Evolutionary conservation across 352 stramenopile genomes (phyloP).

Genomic region (Globisporangium solare): DNA sequence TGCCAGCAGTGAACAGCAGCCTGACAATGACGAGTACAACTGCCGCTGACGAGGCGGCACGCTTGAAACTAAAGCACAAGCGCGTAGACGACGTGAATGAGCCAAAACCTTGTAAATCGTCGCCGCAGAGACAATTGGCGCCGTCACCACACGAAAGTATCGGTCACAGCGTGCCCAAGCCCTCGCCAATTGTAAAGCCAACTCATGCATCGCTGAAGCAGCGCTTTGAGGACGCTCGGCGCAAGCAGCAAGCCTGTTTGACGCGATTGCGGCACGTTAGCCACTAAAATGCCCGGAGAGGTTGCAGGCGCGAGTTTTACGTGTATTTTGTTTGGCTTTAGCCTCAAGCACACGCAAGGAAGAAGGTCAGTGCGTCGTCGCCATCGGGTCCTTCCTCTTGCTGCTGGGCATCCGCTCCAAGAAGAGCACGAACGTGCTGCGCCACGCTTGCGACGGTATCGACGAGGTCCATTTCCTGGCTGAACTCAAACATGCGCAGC

Average conservation of each 20-base stretch:
- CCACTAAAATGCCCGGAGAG: background rate
- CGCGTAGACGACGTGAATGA: background rate
- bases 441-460: constrained; percentile 17
- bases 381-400: background rate
- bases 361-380: background rate
- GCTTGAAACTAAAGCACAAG: background rate
- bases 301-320: no score
- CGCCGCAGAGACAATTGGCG: no score
- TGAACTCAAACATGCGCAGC: constrained; percentile 42
- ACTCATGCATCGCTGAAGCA: constrained; percentile 15
- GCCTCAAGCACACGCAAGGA: background rate
- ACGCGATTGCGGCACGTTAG: constrained; percentile 5
- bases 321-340: background rate
- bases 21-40: background rate
- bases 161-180: no score
- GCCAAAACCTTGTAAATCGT: no score
- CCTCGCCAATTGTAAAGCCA: no score
- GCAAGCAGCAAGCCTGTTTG: constrained; percentile 16
- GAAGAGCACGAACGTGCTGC: background rate
- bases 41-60: background rate
- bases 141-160: no score
- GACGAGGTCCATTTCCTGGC: constrained; percentile 9
- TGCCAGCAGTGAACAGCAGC: background rate
- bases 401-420: background rate
- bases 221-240: constrained; percentile 13